Conservation (phyloP, 768 basidiomycete species). For the Lactarius vividus region DNA sequence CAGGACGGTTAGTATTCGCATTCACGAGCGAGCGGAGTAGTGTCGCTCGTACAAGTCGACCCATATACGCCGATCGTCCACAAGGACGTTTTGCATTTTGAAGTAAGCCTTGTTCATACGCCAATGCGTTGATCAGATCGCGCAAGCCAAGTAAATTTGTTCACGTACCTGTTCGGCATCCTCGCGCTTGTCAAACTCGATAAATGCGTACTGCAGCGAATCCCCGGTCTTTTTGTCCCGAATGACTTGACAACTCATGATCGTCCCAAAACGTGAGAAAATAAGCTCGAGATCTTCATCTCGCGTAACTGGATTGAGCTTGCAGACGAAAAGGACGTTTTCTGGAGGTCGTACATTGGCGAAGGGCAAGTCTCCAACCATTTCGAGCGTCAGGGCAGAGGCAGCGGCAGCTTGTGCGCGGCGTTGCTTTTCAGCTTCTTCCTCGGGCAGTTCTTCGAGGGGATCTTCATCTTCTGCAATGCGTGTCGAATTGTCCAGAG, state of each 20-base stretch:
- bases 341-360: conserved; percentile 97
- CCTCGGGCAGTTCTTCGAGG: conserved; percentile 75
- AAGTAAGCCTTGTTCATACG: conserved; percentile 76
- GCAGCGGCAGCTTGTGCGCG: conserved; percentile 89
- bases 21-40: conserved; percentile 2
- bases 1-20: conserved; percentile 27
- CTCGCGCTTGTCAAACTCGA: conserved; percentile 93
- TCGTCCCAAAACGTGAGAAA: conserved; percentile 91
- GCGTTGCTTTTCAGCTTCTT: conserved; percentile 75
- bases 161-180: conserved; percentile 84
- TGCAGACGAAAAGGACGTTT: conserved; percentile 98
- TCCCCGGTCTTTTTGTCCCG: conserved; percentile 95
- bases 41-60: conserved; percentile 84
- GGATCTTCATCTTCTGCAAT: conserved; percentile 97
- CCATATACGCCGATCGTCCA: conserved; percentile 98
- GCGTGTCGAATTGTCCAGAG: conserved; percentile 82
- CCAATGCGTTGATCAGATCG: background rate
- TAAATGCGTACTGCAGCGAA: conserved; percentile 96
- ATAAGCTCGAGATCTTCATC: conserved; percentile 98
- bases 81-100: conserved; percentile 99
- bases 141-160: background rate
- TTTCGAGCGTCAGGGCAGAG: conserved; percentile 94
- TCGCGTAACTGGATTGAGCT: conserved; percentile 91
- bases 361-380: conserved; percentile 99
- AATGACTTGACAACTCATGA: conserved; percentile 98